Conservation (phyloP, 2,329 filamentous ascomycete species). For the Pyrenophora tritici-repentis region DNA sequence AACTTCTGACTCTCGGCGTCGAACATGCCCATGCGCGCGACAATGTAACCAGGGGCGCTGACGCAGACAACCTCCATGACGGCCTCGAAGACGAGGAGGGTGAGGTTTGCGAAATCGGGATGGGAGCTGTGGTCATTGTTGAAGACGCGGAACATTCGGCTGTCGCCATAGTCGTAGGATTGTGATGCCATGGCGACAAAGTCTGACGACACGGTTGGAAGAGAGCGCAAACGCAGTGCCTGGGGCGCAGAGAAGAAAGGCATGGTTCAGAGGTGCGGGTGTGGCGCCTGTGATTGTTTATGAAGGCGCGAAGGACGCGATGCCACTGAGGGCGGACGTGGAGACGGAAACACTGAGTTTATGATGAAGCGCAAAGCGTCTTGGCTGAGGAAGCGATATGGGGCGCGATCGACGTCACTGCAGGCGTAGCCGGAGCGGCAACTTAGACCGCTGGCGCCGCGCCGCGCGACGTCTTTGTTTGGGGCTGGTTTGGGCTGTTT, state of each 20-base stretch:
- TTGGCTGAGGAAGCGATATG: conserved; percentile 5
- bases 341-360: conserved; percentile 16
- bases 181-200: conserved; percentile 44
- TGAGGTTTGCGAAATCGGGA: conserved; percentile 70
- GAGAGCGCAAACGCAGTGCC: conserved; percentile 45
- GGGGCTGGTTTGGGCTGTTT: neutral
- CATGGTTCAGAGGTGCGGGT: conserved; percentile 22
- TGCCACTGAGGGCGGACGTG: neutral
- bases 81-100: conserved; percentile 88
- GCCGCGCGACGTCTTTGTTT: neutral
- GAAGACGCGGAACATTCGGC: conserved; percentile 34
- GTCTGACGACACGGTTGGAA: conserved; percentile 23
- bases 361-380: conserved; percentile 31
- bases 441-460: conserved; percentile 2
- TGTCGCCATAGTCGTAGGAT: conserved; percentile 38
- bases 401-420: conserved; percentile 19
- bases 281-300: conserved; percentile 6
- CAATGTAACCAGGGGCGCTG: conserved; percentile 89
- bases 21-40: conserved; percentile 88
- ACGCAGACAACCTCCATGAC: conserved; percentile 96
- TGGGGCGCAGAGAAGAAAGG: conserved; percentile 38
- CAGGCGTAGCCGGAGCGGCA: conserved; percentile 6
- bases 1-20: conserved; percentile 97
- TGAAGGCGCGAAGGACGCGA: conserved; percentile 12
- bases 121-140: conserved; percentile 55